phyloP scores from a whole-genome alignment of 176 grass and related monocot genomes.

The Zizania latifolia region DNA sequence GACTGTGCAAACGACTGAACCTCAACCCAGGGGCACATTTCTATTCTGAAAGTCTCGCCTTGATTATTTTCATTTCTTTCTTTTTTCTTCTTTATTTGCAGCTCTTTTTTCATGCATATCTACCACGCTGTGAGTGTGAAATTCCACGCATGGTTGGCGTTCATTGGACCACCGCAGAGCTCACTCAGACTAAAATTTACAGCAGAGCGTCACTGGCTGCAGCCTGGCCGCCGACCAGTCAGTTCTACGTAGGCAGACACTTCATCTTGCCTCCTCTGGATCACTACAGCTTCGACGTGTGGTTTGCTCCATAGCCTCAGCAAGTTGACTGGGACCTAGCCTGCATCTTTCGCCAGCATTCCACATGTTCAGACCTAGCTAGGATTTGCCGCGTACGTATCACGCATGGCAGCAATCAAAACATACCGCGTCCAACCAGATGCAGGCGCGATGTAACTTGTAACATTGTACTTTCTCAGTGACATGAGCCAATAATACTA shows the following conservation, averaged over 20 bases:
- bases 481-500: neutral
- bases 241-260: too few relatives aligned
- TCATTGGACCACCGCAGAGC: neutral
- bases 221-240: too few relatives aligned
- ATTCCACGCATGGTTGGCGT: neutral
- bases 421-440: neutral
- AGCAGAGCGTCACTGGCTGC: neutral
- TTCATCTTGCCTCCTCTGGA: neutral
- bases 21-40: neutral
- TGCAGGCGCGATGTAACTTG: too few relatives aligned
- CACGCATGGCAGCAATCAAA: too few relatives aligned
- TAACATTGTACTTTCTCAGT: too few relatives aligned
- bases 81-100: too few relatives aligned
- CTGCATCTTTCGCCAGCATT: neutral
- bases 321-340: neutral
- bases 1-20: too few relatives aligned
- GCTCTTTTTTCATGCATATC: neutral
- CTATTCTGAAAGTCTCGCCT: neutral
- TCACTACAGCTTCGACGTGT: neutral
- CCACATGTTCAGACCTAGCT: neutral
- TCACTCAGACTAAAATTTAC: neutral
- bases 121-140: neutral
- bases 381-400: neutral
- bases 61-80: neutral
- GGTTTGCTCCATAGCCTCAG: neutral